These are phyloP conservation scores for Acacia melanoxylon DNA, from an alignment of 306 rosid genomes.

Conservation along the genomic window DNA sequence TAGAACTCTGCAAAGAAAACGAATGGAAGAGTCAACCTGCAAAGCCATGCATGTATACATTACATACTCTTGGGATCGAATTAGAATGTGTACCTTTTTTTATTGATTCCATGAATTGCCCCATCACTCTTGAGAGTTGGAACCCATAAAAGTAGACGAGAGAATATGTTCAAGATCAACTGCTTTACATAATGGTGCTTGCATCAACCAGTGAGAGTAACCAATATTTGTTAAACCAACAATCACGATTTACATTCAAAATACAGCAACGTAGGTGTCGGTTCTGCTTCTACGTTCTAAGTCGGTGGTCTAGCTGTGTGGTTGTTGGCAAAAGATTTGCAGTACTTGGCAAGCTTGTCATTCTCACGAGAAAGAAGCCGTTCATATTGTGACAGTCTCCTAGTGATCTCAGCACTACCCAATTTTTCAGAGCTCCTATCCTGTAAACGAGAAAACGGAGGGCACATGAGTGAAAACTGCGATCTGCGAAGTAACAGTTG, in stretches of 20 bases:
- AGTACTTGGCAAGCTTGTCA: slow-evolving; percentile 53
- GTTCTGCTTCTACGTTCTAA: background rate
- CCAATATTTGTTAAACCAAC: background rate
- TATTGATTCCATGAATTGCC: background rate
- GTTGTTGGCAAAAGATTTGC: slow-evolving; percentile 50
- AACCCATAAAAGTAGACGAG: background rate
- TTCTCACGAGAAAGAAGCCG: slow-evolving; percentile 60
- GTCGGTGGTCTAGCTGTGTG: slow-evolving; percentile 33
- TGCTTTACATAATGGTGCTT: background rate
- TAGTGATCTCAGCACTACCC: slow-evolving; percentile 49
- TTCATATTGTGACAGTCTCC: slow-evolving; percentile 62
- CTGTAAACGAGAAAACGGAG: slow-evolving; percentile 40
- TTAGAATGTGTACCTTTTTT: background rate
- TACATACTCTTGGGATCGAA: background rate
- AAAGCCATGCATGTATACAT: background rate
- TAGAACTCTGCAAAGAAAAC: background rate
- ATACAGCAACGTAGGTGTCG: background rate
- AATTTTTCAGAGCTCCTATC: slow-evolving; percentile 38
- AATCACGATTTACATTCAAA: background rate
- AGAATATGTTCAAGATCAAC: background rate
- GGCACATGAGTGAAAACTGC: background rate
- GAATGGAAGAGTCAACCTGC: background rate
- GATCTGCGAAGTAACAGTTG: background rate
- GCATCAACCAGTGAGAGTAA: background rate
- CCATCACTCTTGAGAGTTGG: background rate